phyloP scores from a whole-genome alignment of 2,329 filamentous ascomycete genomes.

The Xylaria sp. region DNA sequence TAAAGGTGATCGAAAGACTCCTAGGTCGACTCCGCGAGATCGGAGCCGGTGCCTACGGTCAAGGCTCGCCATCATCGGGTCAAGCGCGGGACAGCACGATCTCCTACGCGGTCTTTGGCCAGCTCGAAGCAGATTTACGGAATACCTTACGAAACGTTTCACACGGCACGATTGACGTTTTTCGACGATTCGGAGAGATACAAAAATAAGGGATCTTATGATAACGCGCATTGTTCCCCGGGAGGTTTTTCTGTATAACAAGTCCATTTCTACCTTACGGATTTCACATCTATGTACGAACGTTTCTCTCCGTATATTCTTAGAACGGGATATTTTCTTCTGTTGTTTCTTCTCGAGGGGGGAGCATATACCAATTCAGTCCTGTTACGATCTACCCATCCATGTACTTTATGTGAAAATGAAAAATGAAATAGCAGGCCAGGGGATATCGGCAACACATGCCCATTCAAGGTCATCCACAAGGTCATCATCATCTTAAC shows the following conservation, averaged over 20 bases:
- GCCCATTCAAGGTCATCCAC: no score
- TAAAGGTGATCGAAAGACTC: slow-evolving; percentile 21
- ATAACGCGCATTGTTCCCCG: slow-evolving; percentile 12
- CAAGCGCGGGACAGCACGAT: slow-evolving; percentile 12
- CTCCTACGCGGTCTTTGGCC: slow-evolving; percentile 20
- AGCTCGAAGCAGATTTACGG: slow-evolving; percentile 20
- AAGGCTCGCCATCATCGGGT: slow-evolving; percentile 6
- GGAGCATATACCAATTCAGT: neutral
- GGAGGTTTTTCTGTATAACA: slow-evolving; percentile 14
- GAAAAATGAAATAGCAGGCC: neutral
- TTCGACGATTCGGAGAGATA: slow-evolving; percentile 15
- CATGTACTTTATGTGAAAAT: slow-evolving; percentile 9
- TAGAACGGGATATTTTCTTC: neutral
- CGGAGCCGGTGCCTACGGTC: slow-evolving; percentile 3
- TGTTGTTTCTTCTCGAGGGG: neutral
- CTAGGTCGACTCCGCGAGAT: slow-evolving; percentile 19
- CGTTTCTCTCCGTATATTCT: neutral
- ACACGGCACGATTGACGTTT: slow-evolving; percentile 16
- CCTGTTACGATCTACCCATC: neutral
- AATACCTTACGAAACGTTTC: slow-evolving; percentile 20
- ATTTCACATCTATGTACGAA: neutral
- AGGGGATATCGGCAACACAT: no score
- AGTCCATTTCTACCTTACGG: neutral
- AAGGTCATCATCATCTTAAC: no score
- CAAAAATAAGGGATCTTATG: neutral